Conservation (phyloP, 345 rosid species). For the Euphorbia peplus region DNA sequence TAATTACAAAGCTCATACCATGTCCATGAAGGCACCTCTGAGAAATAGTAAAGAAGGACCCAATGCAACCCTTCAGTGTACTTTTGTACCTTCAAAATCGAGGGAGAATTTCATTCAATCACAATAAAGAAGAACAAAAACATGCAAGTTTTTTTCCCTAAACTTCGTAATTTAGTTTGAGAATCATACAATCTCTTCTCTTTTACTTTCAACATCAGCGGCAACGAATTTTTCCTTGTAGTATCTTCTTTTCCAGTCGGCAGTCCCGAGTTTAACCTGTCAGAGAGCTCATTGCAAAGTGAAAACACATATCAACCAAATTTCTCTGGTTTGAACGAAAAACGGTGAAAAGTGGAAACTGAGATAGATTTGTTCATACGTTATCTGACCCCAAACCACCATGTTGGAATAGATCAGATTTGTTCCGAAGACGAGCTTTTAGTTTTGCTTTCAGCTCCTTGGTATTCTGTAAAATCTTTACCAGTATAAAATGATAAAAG, state of each 20-base stretch:
- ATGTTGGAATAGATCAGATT: slow-evolving; percentile 18
- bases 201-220: slow-evolving; percentile 62
- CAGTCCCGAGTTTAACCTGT: slow-evolving; percentile 72
- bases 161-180: background rate
- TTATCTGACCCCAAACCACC: slow-evolving; percentile 12
- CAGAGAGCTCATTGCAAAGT: background rate
- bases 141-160: background rate
- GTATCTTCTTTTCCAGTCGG: slow-evolving; percentile 96
- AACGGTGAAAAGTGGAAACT: background rate
- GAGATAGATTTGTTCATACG: slow-evolving; percentile 1
- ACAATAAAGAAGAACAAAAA: background rate
- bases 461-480: slow-evolving; percentile 15
- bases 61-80: slow-evolving; percentile 93
- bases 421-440: slow-evolving; percentile 10
- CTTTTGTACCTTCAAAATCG: slow-evolving; percentile 51
- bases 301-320: background rate
- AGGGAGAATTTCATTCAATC: background rate
- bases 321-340: background rate
- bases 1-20: slow-evolving; percentile 17
- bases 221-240: slow-evolving; percentile 76
- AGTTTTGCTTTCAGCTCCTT: slow-evolving; percentile 22
- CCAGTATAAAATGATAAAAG: background rate
- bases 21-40: slow-evolving; percentile 30
- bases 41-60: slow-evolving; percentile 41
- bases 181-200: slow-evolving; percentile 67